phyloP scores from a whole-genome alignment of 768 basidiomycete species.

The Clathrus columnatus region DNA sequence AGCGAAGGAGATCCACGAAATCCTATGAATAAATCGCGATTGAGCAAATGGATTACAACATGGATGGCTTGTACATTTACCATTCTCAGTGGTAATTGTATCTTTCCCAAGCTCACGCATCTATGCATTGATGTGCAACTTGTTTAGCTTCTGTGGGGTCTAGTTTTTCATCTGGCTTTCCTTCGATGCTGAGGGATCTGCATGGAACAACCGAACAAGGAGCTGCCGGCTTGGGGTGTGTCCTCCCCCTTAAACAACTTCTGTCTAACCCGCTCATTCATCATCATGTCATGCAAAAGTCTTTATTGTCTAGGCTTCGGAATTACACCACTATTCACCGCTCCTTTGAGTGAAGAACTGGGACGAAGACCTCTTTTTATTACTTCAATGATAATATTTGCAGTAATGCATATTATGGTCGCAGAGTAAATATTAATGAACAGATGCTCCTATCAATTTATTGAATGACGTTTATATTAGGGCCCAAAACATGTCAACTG shows the following conservation, averaged over 20 bases:
- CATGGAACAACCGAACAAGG: slow-evolving; percentile 24
- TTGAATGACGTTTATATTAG: slow-evolving; percentile 16
- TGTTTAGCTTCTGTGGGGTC: slow-evolving; percentile 39
- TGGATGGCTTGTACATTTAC: slow-evolving; percentile 40
- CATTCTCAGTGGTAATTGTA: slow-evolving; percentile 33
- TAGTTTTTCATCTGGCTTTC: slow-evolving; percentile 41
- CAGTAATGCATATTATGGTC: slow-evolving; percentile 40
- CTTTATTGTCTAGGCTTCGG: slow-evolving; percentile 55
- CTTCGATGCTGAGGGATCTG: slow-evolving; percentile 44
- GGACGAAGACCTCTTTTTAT: slow-evolving; percentile 56
- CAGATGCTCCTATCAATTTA: background rate
- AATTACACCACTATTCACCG: slow-evolving; percentile 53
- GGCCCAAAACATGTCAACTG: slow-evolving; percentile 44
- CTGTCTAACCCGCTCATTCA: background rate
- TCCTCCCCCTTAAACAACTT: background rate
- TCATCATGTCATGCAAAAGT: slow-evolving; percentile 22
- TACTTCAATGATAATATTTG: slow-evolving; percentile 39
- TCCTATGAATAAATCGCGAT: slow-evolving; percentile 28
- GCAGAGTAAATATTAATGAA: slow-evolving; percentile 26
- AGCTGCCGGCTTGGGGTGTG: slow-evolving; percentile 10
- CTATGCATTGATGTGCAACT: background rate
- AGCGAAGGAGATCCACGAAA: slow-evolving; percentile 30
- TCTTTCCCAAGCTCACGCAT: background rate
- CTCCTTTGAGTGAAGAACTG: slow-evolving; percentile 67
- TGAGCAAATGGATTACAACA: slow-evolving; percentile 39